Evolutionary conservation across 768 basidiomycete species (phyloP).

Genomic region (Russula sp.): DNA sequence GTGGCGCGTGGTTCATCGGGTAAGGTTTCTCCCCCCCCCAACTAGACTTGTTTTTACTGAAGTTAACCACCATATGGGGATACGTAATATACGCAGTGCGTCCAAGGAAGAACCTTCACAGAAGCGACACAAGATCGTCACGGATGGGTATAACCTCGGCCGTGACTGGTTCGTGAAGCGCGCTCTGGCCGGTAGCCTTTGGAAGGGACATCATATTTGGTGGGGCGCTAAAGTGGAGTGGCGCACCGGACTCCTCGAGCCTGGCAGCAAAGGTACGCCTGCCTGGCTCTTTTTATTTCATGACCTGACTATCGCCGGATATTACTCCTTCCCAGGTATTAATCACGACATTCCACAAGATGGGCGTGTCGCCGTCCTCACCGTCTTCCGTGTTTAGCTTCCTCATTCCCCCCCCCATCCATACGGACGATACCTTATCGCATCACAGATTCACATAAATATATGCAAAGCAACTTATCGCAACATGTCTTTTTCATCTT

Average conservation of each 20-base stretch:
- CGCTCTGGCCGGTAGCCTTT: conserved; percentile 58
- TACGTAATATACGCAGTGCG: conserved; percentile 43
- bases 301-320: not conserved
- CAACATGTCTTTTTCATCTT: not conserved
- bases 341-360: conserved; percentile 83
- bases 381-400: conserved; percentile 49
- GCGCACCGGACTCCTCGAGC: conserved; percentile 63
- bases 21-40: not conserved
- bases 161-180: conserved; percentile 73
- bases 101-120: conserved; percentile 72
- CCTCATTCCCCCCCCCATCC: too few species aligned
- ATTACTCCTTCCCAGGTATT: conserved; percentile 47
- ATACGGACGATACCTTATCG: not conserved
- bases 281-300: not conserved
- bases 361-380: conserved; percentile 76
- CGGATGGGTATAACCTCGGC: conserved; percentile 79
- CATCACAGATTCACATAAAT: not conserved
- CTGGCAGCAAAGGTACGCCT: conserved; percentile 61
- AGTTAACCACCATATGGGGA: too few species aligned
- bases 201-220: conserved; percentile 51
- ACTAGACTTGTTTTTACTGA: not conserved
- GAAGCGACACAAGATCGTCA: conserved; percentile 68
- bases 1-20: conserved; percentile 85
- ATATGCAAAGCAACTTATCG: not conserved
- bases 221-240: conserved; percentile 81